Base-by-base conservation (phyloP, 495 filamentous ascomycete species). In the Aspergillus leporis region DNA sequence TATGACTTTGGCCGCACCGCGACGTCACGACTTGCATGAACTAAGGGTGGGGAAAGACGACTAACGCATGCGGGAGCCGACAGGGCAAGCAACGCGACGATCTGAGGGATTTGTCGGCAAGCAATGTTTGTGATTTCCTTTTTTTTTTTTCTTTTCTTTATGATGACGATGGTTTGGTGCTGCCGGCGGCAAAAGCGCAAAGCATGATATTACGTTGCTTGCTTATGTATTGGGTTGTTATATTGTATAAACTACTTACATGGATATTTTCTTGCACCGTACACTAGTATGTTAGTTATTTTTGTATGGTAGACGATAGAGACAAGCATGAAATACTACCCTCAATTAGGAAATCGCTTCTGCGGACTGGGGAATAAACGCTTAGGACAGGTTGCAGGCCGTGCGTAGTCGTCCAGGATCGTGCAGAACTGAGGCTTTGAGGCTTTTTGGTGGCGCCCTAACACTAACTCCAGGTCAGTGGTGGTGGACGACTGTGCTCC, bases 381-480 rank as follows among this genome's bases (percentile, higher is more conserved):
- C 48, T 31, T 23, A 51, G 48, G 48, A 14, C 23, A 51, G 25
- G 22, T 30, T 50, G 47, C 34, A 36, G 34, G 4, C 34, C 34
- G 34, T 36, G 34, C 34, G 34, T 14, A 10, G 31, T 5, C 2
- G 8, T n/a, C 47, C 19, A 21, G 23, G 47, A 25, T 50, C 30
- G 18, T 55, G 32, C 40, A 25, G 40, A 48, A 32, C 8, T 53
- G 51, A 53, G 36, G 51, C 36, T 53, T 14, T 41, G 13, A 21
- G 30, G 32, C 34, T 36, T 32, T 32, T 32, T 32, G 5, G 5
- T 32, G 31, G 31, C n/a, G n/a, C n/a, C n/a, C n/a, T n/a, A n/a
- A n/a, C n/a, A n/a, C n/a, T 56, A 63, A 43, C 61, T 68, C 57
- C 58, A 48, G 16, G 7, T 45, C 38, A 43, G 5, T 32, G 18